phyloP scores from a whole-genome alignment of 441 rosid species.

The Aquilaria agallochum region DNA sequence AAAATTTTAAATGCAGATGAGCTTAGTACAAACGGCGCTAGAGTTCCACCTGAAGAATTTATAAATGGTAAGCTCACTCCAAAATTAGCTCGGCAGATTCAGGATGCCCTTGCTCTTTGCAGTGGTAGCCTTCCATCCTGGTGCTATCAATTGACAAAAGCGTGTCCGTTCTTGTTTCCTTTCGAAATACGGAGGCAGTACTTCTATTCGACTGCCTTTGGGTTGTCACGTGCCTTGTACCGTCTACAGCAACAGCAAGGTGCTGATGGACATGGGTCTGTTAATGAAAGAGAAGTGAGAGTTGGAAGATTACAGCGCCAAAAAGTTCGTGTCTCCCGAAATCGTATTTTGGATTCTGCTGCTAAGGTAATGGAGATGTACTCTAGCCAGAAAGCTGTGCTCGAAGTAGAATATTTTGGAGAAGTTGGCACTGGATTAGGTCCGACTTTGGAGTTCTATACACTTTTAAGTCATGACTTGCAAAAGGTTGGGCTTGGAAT shows the following conservation, averaged over 20 bases:
- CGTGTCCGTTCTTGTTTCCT: constrained; percentile 98
- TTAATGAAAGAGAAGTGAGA: constrained; percentile 88
- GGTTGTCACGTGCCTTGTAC: constrained; percentile 93
- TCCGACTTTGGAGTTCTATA: constrained; percentile 98
- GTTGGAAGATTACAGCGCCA: constrained; percentile 98
- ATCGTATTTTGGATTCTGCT: constrained; percentile 98
- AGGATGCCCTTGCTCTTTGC: constrained; percentile 98
- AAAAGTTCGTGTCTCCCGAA: constrained; percentile 98
- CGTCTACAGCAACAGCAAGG: constrained; percentile 99
- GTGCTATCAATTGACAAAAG: constrained; percentile 97
- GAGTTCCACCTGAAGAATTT: constrained; percentile 82
- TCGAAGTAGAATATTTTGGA: constrained; percentile 99
- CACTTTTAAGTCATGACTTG: constrained; percentile 93
- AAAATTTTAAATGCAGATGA: constrained; percentile 51
- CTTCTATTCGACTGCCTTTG: constrained; percentile 98
- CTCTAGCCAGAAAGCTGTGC: constrained; percentile 98
- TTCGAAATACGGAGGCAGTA: constrained; percentile 97
- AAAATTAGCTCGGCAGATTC: constrained; percentile 97
- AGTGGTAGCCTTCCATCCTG: constrained; percentile 99
- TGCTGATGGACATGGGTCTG: constrained; percentile 89
- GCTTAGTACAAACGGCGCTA: constrained; percentile 43
- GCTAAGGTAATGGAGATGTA: constrained; percentile 99
- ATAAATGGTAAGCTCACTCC: constrained; percentile 94
- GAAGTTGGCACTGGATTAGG: constrained; percentile 99
- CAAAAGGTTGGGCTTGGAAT: constrained; percentile 86